Percentiles rank a stretch among this genome's conserved stretches.
phyloP scores from a whole-genome alignment of 2,329 filamentous ascomycete genomes.

The Xylaria hypoxylon region DNA sequence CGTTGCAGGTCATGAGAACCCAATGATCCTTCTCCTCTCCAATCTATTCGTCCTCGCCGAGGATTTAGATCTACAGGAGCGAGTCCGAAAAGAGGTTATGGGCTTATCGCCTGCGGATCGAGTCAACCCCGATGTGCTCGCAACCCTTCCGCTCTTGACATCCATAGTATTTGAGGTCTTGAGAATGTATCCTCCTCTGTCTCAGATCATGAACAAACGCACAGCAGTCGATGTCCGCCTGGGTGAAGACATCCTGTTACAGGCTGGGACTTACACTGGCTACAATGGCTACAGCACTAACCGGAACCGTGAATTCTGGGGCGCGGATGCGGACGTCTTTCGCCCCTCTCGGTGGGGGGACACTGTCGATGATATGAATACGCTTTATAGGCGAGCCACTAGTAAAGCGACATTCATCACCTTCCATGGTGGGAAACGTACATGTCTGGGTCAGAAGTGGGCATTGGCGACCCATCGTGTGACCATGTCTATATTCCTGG shows the following conservation, averaged over 20 bases:
- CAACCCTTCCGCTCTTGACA: slow-evolving; percentile 56
- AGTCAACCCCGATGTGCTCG: slow-evolving; percentile 41
- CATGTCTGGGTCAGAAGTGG: slow-evolving; percentile 57
- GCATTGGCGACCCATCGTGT: slow-evolving; percentile 54
- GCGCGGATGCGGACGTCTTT: slow-evolving; percentile 53
- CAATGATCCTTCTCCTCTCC: slow-evolving; percentile 49
- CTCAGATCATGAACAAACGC: slow-evolving; percentile 61
- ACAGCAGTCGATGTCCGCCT: slow-evolving; percentile 44
- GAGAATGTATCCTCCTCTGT: slow-evolving; percentile 62
- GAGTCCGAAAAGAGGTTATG: slow-evolving; percentile 51
- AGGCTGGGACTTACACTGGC: slow-evolving; percentile 54
- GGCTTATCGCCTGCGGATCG: slow-evolving; percentile 27
- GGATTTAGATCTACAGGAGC: slow-evolving; percentile 47
- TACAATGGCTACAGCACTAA: slow-evolving; percentile 57
- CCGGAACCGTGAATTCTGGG: slow-evolving; percentile 50
- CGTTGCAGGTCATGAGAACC: slow-evolving; percentile 57
- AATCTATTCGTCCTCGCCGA: slow-evolving; percentile 30
- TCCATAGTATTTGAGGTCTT: slow-evolving; percentile 60
- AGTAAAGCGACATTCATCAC: slow-evolving; percentile 56
- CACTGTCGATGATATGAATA: slow-evolving; percentile 51
- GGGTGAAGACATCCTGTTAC: slow-evolving; percentile 50
- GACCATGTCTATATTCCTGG: slow-evolving; percentile 51
- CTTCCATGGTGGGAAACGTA: slow-evolving; percentile 56
- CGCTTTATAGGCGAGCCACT: slow-evolving; percentile 52
- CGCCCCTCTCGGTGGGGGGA: slow-evolving; percentile 55